Evolutionary conservation across 306 rosid species (phyloP).

Genomic region (Dicorynia guianensis): DNA sequence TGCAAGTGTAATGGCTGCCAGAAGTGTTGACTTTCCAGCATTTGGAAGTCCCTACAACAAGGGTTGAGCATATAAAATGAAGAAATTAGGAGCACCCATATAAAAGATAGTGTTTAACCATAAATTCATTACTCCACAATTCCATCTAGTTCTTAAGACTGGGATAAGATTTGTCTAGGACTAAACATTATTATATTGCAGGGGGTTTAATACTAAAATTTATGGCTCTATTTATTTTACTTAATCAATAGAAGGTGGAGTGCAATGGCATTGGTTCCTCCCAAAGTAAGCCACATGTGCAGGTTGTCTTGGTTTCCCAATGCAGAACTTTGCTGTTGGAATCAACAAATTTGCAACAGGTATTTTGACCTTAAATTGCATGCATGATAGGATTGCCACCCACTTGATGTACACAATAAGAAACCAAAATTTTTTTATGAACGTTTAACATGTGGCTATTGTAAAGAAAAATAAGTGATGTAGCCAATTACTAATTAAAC

Average conservation of each 20-base stretch:
- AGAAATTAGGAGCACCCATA: slow-evolving; percentile 6
- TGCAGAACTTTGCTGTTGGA: not conserved
- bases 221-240: not conserved
- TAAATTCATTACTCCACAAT: slow-evolving; percentile 1
- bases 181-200: not conserved
- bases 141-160: not conserved
- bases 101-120: no score
- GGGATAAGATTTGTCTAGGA: not conserved
- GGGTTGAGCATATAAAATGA: slow-evolving; percentile 34
- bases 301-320: not conserved
- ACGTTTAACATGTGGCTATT: not conserved
- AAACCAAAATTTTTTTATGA: slow-evolving; percentile 19
- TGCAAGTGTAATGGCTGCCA: slow-evolving; percentile 95
- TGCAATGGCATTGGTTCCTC: not conserved
- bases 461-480: slow-evolving; percentile 14
- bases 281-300: not conserved
- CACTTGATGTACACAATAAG: slow-evolving; percentile 3
- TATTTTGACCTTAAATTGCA: not conserved
- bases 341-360: not conserved
- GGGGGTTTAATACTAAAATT: not conserved
- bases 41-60: slow-evolving; percentile 90
- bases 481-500: not conserved
- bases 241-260: not conserved
- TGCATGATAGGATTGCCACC: not conserved
- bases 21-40: slow-evolving; percentile 97